Conservation (phyloP, 1,284 basidiomycete species). For the Ceratobasidium sp. region DNA sequence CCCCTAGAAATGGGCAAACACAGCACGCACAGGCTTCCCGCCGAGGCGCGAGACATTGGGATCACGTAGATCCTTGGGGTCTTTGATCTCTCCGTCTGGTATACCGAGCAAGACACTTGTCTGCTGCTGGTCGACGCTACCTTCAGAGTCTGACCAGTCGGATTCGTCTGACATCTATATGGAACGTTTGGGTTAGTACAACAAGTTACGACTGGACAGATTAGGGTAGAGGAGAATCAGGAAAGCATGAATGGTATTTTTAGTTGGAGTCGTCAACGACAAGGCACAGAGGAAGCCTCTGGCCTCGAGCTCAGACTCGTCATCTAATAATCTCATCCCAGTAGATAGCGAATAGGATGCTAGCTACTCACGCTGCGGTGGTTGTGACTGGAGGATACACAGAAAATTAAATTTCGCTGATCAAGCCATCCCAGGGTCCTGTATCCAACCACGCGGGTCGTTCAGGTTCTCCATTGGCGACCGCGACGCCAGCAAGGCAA, state of each 20-base stretch:
- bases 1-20: slow-evolving; percentile 44
- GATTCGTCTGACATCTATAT: slow-evolving; percentile 63
- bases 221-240: slow-evolving; percentile 55
- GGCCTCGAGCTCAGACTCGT: slow-evolving; percentile 75
- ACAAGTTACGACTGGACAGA: slow-evolving; percentile 35
- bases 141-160: slow-evolving; percentile 68
- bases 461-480: slow-evolving; percentile 25
- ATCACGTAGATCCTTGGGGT: slow-evolving; percentile 65
- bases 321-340: slow-evolving; percentile 81
- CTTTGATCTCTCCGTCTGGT: slow-evolving; percentile 71
- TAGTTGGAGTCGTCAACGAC: slow-evolving; percentile 67
- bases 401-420: slow-evolving; percentile 30
- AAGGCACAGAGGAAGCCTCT: slow-evolving; percentile 64
- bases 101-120: slow-evolving; percentile 77
- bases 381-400: not conserved
- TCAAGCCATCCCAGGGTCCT: slow-evolving; percentile 30
- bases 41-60: slow-evolving; percentile 84
- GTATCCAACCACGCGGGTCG: not conserved
- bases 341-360: not conserved
- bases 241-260: slow-evolving; percentile 88
- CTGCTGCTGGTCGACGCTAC: slow-evolving; percentile 61
- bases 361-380: slow-evolving; percentile 3
- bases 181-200: slow-evolving; percentile 43
- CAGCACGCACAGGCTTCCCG: slow-evolving; percentile 77
- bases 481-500: slow-evolving; percentile 34